Percentiles rank a stretch among this genome's conserved stretches.
Conservation (phyloP, 768 basidiomycete species). For the Phanerochaete carnosa region DNA sequence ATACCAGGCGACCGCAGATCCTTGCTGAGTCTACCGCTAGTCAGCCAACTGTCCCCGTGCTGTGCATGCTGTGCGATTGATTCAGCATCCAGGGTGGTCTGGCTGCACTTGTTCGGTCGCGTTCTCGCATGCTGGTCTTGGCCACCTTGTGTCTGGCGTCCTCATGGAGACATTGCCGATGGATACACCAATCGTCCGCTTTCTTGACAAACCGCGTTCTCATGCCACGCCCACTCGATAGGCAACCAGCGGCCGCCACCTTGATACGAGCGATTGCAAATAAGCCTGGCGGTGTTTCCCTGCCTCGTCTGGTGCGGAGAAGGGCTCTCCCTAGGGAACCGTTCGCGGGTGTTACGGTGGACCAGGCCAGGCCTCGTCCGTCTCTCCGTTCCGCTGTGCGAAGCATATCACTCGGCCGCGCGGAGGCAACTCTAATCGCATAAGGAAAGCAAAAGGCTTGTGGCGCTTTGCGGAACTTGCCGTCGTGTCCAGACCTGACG, state of each 20-base stretch:
- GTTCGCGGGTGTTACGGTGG: background rate
- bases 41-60: background rate
- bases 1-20: background rate
- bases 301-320: background rate
- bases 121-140: background rate
- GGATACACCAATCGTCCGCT: background rate
- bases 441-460: background rate
- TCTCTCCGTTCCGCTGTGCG: background rate
- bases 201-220: background rate
- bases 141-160: background rate
- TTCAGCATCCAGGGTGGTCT: background rate
- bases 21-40: background rate
- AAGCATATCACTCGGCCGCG: background rate
- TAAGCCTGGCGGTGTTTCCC: background rate
- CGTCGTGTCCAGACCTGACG: too few relatives aligned
- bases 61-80: background rate
- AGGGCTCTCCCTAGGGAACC: background rate
- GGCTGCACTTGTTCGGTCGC: background rate
- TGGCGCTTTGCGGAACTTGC: background rate
- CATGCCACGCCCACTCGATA: background rate
- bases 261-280: background rate
- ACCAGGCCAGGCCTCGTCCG: background rate
- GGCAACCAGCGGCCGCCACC: background rate
- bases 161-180: background rate
- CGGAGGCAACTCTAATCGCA: background rate